Percentiles rank a stretch among this genome's conserved stretches.
Evolutionary conservation across 176 grass and related monocot species (phyloP).

Genomic region (Elaeis guineensis): DNA sequence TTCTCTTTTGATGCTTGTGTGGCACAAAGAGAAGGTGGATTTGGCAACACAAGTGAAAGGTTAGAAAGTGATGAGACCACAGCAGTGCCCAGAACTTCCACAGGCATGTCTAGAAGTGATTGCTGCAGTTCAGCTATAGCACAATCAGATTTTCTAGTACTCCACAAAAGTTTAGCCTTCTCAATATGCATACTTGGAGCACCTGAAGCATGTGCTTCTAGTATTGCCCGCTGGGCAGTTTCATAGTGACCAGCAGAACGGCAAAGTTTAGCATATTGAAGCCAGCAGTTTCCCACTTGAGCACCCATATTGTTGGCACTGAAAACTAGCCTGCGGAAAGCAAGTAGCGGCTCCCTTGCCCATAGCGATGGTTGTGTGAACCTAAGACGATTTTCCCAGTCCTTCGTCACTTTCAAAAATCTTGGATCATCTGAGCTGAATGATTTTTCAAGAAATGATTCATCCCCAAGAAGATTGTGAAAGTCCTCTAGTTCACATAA

Average conservation of each 20-base stretch:
- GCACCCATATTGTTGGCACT: constrained; percentile 58
- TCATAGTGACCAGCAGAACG: constrained; percentile 84
- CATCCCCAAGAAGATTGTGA: constrained; percentile 56
- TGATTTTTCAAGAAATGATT: constrained; percentile 68
- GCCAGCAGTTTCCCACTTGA: constrained; percentile 88
- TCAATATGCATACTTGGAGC: constrained; percentile 82
- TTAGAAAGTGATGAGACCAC: constrained; percentile 71
- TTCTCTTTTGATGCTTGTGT: constrained; percentile 68
- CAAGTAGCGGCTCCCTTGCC: constrained; percentile 92
- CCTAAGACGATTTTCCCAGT: constrained; percentile 92
- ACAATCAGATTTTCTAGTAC: constrained; percentile 71
- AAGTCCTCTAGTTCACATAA: constrained; percentile 86
- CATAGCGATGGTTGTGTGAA: constrained; percentile 86
- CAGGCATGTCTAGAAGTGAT: constrained; percentile 81
- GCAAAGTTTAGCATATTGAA: constrained; percentile 93
- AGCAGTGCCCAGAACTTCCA: constrained; percentile 44
- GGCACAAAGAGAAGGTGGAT: constrained; percentile 45
- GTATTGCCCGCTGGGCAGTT: constrained; percentile 82
- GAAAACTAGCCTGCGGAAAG: constrained; percentile 81
- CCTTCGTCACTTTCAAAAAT: constrained; percentile 63
- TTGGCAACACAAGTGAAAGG: constrained; percentile 83
- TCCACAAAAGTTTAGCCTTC: constrained; percentile 93
- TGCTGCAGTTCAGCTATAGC: constrained; percentile 95
- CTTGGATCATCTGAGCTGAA: constrained; percentile 54
- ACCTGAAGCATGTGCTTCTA: constrained; percentile 84